phyloP scores from a whole-genome alignment of 192 early-diverging fungal species.

The Gamsiella multidivaricata region DNA sequence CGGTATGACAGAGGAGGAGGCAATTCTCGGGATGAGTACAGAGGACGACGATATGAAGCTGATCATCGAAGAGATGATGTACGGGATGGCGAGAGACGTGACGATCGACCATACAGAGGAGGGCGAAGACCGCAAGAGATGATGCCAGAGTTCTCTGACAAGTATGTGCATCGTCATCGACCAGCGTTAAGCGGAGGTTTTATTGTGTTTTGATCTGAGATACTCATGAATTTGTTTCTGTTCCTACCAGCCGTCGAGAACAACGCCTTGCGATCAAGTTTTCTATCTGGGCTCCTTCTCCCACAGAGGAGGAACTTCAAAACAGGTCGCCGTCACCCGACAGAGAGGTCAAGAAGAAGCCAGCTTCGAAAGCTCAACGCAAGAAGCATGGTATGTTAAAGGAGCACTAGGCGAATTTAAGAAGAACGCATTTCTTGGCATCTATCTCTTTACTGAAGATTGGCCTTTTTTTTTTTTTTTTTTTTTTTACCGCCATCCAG shows the following conservation, averaged over 20 bases:
- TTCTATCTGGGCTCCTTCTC: constrained; percentile 68
- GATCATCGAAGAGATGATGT: constrained; percentile 4
- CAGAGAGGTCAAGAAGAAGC: constrained; percentile 35
- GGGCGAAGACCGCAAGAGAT: constrained; percentile 20
- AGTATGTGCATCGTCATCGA: constrained; percentile 8
- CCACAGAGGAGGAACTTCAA: constrained; percentile 61
- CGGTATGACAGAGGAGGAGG: neutral
- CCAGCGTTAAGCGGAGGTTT: too few relatives aligned
- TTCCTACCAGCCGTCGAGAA: constrained; percentile 41
- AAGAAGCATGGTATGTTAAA: constrained; percentile 25
- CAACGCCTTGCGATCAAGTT: constrained; percentile 56
- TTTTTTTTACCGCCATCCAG: constrained; percentile 25
- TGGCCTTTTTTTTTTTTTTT: neutral
- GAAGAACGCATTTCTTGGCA: too few relatives aligned
- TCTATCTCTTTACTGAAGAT: too few relatives aligned
- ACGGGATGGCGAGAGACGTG: neutral
- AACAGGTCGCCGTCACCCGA: constrained; percentile 46
- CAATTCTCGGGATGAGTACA: neutral
- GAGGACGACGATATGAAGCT: constrained; percentile 2
- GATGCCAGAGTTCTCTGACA: constrained; percentile 33
- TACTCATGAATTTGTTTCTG: neutral
- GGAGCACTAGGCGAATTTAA: too few relatives aligned
- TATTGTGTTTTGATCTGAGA: neutral
- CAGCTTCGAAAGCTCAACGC: constrained; percentile 23
- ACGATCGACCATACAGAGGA: constrained; percentile 23